Evolutionary conservation across 345 rosid genomes (phyloP).

Genomic region (Ailanthus altissimus): DNA sequence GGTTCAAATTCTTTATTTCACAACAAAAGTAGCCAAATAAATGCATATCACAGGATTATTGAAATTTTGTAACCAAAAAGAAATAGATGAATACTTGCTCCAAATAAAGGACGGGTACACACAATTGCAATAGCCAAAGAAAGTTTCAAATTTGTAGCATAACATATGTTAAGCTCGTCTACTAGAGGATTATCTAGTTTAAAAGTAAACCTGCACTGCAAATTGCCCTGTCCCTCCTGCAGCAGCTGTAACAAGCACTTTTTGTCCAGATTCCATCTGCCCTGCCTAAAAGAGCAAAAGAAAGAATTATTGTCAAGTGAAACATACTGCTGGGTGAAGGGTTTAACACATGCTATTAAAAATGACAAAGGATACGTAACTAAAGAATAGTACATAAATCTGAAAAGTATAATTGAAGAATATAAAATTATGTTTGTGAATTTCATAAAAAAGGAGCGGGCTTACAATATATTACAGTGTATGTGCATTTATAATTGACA

Average conservation of each 20-base stretch:
- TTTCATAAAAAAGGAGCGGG: constrained; percentile 5
- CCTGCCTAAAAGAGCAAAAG: constrained; percentile 57
- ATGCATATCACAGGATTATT: background rate
- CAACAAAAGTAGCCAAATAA: background rate
- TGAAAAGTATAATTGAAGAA: background rate
- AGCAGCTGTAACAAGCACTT: constrained; percentile 94
- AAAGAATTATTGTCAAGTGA: constrained; percentile 16
- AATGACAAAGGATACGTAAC: background rate
- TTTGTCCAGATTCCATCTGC: constrained; percentile 77
- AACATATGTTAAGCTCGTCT: constrained; percentile 5
- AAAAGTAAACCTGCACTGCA: constrained; percentile 79
- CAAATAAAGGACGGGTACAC: constrained; percentile 9
- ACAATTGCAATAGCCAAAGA: background rate
- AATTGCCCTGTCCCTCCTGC: constrained; percentile 99
- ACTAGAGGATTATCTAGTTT: constrained; percentile 9
- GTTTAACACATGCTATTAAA: background rate
- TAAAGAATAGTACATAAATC: background rate
- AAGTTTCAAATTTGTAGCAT: background rate
- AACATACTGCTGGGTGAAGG: background rate
- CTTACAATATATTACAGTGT: background rate
- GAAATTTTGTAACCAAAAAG: background rate
- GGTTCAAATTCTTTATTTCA: background rate
- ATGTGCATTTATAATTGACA: background rate
- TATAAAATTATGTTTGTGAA: background rate
- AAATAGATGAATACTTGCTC: constrained; percentile 1